Evolutionary conservation across 306 rosid species (phyloP).

Genomic region (Benincasa hispida): DNA sequence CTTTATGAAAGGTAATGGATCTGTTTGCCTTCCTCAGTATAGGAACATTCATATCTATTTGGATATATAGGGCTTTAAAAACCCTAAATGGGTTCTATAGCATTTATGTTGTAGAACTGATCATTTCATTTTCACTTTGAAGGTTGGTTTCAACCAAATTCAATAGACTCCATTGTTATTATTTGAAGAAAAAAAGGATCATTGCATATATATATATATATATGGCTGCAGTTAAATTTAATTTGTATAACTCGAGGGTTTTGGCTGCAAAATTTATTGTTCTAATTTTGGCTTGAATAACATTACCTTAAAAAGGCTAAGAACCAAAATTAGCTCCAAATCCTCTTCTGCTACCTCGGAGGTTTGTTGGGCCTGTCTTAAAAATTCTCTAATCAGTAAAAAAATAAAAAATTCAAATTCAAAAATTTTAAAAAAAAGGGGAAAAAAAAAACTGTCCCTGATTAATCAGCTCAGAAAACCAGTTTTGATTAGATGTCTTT

Average conservation of each 20-base stretch:
- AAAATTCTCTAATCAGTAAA: neutral
- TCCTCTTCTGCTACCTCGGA: neutral
- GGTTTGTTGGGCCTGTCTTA: neutral
- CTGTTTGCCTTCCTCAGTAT: neutral
- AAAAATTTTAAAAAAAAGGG: neutral
- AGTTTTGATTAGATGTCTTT: neutral
- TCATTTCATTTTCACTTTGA: neutral
- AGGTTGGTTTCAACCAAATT: neutral
- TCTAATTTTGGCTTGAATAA: neutral
- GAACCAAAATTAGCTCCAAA: neutral
- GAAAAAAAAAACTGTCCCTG: neutral
- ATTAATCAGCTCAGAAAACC: neutral
- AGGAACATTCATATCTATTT: neutral
- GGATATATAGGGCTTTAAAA: neutral
- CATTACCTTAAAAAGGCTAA: neutral
- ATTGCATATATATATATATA: too few species aligned
- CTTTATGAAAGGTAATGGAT: neutral
- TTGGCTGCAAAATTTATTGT: neutral
- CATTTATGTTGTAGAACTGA: neutral
- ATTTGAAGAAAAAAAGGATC: too few species aligned
- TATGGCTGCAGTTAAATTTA: too few species aligned
- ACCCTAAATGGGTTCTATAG: neutral
- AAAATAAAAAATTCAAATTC: neutral
- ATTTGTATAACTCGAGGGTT: neutral
- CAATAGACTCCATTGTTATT: neutral